Percentiles rank a stretch among this genome's conserved stretches.
These are phyloP conservation scores for Cryptococcus deneoformans DNA, from an alignment of 1,284 basidiomycete genomes.

Conservation along the genomic window DNA sequence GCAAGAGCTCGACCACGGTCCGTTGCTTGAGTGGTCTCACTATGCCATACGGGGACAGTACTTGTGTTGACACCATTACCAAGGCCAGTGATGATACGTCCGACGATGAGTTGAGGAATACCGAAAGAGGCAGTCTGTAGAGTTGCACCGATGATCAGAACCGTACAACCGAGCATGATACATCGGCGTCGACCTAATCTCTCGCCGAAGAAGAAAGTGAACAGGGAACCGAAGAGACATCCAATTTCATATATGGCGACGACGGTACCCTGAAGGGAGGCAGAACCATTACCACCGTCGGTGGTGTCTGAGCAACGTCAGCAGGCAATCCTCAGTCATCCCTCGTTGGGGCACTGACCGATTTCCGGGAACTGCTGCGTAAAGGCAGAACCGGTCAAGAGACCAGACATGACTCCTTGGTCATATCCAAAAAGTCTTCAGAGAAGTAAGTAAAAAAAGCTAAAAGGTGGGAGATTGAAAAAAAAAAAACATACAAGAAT, in stretches of 20 bases:
- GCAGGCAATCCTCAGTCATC: too few species aligned
- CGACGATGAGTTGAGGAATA: conserved; percentile 47
- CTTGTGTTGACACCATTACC: conserved; percentile 50
- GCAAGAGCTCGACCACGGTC: conserved; percentile 48
- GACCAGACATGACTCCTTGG: conserved; percentile 50
- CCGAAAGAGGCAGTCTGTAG: conserved; percentile 42
- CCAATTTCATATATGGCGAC: conserved; percentile 44
- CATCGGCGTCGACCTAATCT: conserved; percentile 32
- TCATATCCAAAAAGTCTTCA: conserved; percentile 45
- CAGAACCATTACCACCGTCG: conserved; percentile 11
- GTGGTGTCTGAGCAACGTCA: conserved; percentile 12
- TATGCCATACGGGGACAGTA: conserved; percentile 48
- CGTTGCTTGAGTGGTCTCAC: conserved; percentile 45
- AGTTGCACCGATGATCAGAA: conserved; percentile 46
- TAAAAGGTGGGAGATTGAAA: too few species aligned
- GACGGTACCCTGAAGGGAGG: conserved; percentile 34
- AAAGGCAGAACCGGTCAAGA: conserved; percentile 33
- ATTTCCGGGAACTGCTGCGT: conserved; percentile 21
- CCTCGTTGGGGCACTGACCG: conserved; percentile 2
- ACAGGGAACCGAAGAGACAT: conserved; percentile 34
- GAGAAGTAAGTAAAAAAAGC: not conserved
- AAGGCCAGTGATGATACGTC: conserved; percentile 49
- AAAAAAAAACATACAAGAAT: conserved; percentile 6
- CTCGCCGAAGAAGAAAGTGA: conserved; percentile 32
- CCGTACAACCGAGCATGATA: conserved; percentile 28